phyloP scores from a whole-genome alignment of 2,329 filamentous ascomycete genomes.

The Sporothrix protearum region DNA sequence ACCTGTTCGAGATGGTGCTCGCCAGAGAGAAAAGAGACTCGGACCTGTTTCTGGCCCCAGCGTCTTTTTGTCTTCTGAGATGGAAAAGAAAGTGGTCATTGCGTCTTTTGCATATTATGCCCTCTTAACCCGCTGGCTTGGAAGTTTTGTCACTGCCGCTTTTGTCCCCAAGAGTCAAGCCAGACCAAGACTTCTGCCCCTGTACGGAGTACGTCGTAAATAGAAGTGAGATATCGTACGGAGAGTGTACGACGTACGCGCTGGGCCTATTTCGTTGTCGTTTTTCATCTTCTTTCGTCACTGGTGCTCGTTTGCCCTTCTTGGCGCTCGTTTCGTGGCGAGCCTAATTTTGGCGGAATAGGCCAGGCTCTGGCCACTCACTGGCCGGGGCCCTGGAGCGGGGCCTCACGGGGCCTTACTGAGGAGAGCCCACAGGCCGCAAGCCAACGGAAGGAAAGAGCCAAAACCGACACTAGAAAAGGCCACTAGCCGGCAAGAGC shows the following conservation, averaged over 20 bases:
- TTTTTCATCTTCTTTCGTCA: background rate
- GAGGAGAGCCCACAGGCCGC: background rate
- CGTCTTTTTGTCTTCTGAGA: background rate
- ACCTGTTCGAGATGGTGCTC: slow-evolving; percentile 2
- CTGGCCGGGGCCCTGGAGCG: background rate
- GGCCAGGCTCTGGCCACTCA: background rate
- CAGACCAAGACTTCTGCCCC: background rate
- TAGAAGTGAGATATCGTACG: background rate
- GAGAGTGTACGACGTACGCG: background rate
- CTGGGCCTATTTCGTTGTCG: background rate
- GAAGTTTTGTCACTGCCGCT: background rate
- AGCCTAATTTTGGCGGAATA: background rate
- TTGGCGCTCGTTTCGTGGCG: background rate
- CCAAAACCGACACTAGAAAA: background rate
- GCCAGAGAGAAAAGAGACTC: background rate
- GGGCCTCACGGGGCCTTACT: background rate
- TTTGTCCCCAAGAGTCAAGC: background rate
- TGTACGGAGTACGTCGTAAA: background rate
- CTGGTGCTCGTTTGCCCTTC: background rate
- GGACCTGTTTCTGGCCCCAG: slow-evolving; percentile 1
- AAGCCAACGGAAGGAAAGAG: background rate
- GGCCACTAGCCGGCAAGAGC: background rate
- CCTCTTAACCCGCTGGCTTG: background rate
- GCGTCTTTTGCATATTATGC: background rate
- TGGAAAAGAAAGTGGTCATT: background rate